Base-by-base conservation (phyloP, 2,329 filamentous ascomycete species). In the Cladosporium sp. region DNA sequence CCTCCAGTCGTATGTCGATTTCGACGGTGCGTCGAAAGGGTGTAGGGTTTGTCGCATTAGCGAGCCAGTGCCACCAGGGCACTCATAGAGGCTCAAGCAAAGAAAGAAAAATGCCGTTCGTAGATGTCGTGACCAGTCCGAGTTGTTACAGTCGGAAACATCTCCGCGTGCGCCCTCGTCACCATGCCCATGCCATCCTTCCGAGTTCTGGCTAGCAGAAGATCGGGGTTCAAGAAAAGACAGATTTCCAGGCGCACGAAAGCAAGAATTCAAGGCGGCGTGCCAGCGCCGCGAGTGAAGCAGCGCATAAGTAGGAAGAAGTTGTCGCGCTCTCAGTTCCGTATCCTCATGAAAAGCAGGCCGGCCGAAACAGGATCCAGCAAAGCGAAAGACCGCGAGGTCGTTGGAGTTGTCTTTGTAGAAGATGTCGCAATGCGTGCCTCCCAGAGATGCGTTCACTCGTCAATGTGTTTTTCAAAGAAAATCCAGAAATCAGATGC, bases 81-180 rank as follows among this genome's bases (percentile, higher is more conserved):
- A 48, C 57, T 55, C 45, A 19, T 55, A 10, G 34, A 39, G 42
- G 48, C 44, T 53, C 37, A 48, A 25, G 20, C 24, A 40, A 40
- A 37, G 35, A 32, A 42, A 22, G 19, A 49, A 39, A 55, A 36
- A 49, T 58, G 61, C 62, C 62, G 51, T 37, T 60, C 61, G 60
- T 51, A 58, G 58, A 58, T 59, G 57, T 50, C 54, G 54, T 32
- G 19, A 35, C 54, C 54, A 57, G 40, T 57, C 54, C 54, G 44
- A 57, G 25, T 35, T 50, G 36, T 57, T 57, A 22, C 54, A 7
- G 15, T 48, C 35, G 54, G 45, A 57, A 24, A 57, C 54, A 57
- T 49, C 44, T 35, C 45, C 44, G 44, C 54, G 54, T 56, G 44
- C 35, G 40, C 60, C 60, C 45, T 62, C 60, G 59, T 62, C 56